Evolutionary conservation across 768 basidiomycete species (phyloP), one percentile per base, ranked within the genome.

Genomic region (Imleria badia): DNA sequence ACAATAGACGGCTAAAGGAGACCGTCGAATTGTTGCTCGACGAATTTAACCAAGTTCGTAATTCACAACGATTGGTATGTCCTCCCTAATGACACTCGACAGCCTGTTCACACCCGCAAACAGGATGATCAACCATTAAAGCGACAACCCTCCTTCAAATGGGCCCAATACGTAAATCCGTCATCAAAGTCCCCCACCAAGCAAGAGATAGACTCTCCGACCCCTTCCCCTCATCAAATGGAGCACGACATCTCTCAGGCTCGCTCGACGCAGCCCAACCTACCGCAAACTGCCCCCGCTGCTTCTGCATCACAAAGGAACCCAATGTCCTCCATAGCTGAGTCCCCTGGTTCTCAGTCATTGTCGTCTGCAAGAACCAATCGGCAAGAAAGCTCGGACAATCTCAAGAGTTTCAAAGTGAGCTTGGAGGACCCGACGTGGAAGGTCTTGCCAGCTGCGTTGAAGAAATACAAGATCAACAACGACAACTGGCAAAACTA

Each of bases 401-500:
- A 91, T 61, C 78, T 92, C 58, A 93, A 95, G 76, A 92, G 89
- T 65, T 98, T 99, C 83, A 94, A 96, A 72, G 96, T 99, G 55
- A 97, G 91, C 60, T 71, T 99, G 53, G 96, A 98, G 51, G 97
- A 99, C 69, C 97, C 97, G 0, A 97, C 96, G 31, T 98, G 91
- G 89, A 98, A 98, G 68, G 97, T 99, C 20, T 77, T 99, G 15
- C 97, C 97, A 2, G 97, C 97, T 0, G 97, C 97, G 15, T 76
- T 99, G 59, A 98, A 98, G 76, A 98, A 98, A 72, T 99, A 99
- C 72, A 94, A 92, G 67, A 98, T 98, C 73, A 94, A 96, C 71
- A 92, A 92, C 61, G 97, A 98, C 60, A 95, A 91, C 70, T 99
- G 97, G 97, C 89, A 94, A 76, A 91, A 94, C 65, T 99, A 98